Evolutionary conservation across 1,284 basidiomycete genomes (phyloP), one percentile per base, ranked within the genome.

Genomic region (Fomitopsis palustris): DNA sequence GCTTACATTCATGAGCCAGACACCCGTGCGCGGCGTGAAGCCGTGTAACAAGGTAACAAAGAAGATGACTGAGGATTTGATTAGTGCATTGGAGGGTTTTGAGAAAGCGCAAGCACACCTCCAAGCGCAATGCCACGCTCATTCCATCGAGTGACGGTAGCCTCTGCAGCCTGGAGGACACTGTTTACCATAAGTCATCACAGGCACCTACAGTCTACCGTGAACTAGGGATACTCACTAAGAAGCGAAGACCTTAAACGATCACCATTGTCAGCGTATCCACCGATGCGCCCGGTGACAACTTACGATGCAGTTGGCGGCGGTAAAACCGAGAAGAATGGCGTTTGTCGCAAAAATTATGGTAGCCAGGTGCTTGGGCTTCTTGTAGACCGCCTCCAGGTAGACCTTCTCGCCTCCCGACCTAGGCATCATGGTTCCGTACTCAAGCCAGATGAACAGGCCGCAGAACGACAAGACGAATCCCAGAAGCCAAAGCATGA

Each of bases 371-470:
- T 84, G 86, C 55, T 77, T 79, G 3, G 90, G 90, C 33, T 75
- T 76, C 54, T 81, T 78, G 71, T 84, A 92, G 16, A 88, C 81
- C 59, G 80, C 88, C 62, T 91, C 88, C 31, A 92, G 75, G 67
- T 92, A 92, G 42, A 86, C 87, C 73, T 90, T 90, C 75, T 92
- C 90, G 19, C 86, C 90, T 1, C 90, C 90, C 55, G 65, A 68
- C 1, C 55, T 47, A 8, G 65, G 67, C 65, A 81, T 71, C 65
- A 88, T 86, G 17, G 86, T 88, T 29, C 89, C 90, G 37, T 87
- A 79, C 68, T 90, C 89, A 16, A 90, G 77, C 67, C 87, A 92
- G 21, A 92, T 88, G 37, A 80, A 79, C 23, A 82, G 84, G 14
- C 87, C 89, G 57, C 79, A 80, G 19, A 80, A 79, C 16, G 86